Percentiles rank a stretch among this genome's conserved stretches.
Evolutionary conservation across 495 filamentous ascomycete species (phyloP).

Genomic region (Penicillium crystallinum): DNA sequence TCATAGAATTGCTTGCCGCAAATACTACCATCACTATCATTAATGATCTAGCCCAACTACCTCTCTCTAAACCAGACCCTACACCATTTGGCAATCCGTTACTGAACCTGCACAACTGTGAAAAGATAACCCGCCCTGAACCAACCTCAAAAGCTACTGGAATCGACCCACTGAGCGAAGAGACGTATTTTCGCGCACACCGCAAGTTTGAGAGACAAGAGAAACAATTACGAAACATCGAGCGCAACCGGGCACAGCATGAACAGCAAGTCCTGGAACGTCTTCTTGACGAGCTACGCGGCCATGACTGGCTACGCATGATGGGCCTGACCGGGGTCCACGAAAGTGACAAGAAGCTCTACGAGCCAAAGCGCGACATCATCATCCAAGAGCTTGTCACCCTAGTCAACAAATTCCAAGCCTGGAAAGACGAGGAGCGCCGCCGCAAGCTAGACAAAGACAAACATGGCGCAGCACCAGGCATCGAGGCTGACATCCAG

Average conservation of each 20-base stretch:
- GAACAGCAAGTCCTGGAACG: conserved; percentile 84
- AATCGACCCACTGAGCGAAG: conserved; percentile 64
- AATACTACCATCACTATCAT: conserved; percentile 42
- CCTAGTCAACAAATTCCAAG: conserved; percentile 78
- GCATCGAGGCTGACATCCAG: conserved; percentile 14
- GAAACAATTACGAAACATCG: conserved; percentile 87
- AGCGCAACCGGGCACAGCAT: conserved; percentile 86
- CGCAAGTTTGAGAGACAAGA: conserved; percentile 79
- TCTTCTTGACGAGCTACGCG: conserved; percentile 77
- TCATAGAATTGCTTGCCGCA: conserved; percentile 38
- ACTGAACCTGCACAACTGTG: conserved; percentile 32
- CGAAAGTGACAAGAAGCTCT: conserved; percentile 74
- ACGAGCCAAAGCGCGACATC: conserved; percentile 76
- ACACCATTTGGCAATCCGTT: conserved; percentile 40
- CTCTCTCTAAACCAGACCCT: conserved; percentile 12
- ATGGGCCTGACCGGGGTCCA: conserved; percentile 90
- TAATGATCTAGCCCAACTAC: conserved; percentile 38
- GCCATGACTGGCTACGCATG: conserved; percentile 87
- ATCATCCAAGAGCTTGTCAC: conserved; percentile 75
- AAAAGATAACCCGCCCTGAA: conserved; percentile 26
- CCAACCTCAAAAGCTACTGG: neutral
- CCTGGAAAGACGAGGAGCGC: conserved; percentile 89
- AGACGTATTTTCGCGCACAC: conserved; percentile 63
- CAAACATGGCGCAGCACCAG: conserved; percentile 35
- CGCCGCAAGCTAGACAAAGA: conserved; percentile 66